Evolutionary conservation across 1,284 basidiomycete species (phyloP), one percentile per base, ranked within the genome.

Genomic region (Boletus semigastroideus): DNA sequence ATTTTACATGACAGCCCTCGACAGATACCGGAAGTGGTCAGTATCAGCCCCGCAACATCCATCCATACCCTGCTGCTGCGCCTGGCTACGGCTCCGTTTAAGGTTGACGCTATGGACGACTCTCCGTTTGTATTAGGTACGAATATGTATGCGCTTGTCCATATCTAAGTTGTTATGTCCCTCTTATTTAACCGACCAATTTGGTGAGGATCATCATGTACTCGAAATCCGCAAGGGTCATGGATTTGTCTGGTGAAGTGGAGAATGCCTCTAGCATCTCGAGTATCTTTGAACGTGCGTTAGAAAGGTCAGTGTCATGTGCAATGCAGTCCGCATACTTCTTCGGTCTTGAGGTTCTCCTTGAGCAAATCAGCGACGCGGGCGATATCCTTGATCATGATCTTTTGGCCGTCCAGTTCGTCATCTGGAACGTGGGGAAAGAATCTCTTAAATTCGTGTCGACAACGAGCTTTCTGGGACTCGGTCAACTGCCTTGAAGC

Each of bases 251-350:
- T 0, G 78, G 70, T 0, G 80, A 77, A 1, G 78, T 80, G 1
- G 89, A 88, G 64, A 89, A 91, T 45, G 76, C 75, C 27, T 80
- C 76, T 1, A 91, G 72, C 87, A 91, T 90, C 53, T 89, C 86
- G 4, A 85, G 59, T 58, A 87, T 83, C 88, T 91, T 41, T 30
- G 17, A 37, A 40, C 33, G 11, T n/a, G 49, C 27, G 37, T 53
- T 37, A 47, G 38, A 20, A 25, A 20, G 25, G 27, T 14, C 10
- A 46, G 52, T 27, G 36, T 7, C 4, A 16, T 25, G 25, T 25
- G 25, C 25, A 45, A 37, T 17, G 46, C 31, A 51, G 49, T 37
- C 30, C 34, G 66, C 78, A 46, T 53, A 86, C 87, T 73, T 91
- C 84, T 30, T 89, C 84, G 0, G 80, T 74, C 51, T 82, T 87